Base-by-base conservation (phyloP, 257 asterid species). In the Gentiana straminea region DNA sequence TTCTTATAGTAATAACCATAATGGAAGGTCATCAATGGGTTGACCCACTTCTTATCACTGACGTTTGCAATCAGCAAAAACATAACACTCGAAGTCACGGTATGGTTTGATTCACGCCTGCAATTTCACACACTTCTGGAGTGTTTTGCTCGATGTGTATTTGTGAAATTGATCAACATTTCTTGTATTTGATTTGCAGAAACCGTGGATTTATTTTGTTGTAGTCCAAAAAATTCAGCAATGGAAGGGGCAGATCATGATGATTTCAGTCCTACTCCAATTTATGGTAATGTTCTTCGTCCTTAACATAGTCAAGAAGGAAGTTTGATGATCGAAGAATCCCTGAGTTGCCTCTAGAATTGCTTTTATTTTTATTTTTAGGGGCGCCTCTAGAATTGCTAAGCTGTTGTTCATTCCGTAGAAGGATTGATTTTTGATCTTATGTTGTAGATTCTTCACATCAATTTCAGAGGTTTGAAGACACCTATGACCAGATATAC, bases 1-100 rank as follows among this genome's bases (percentile, higher is more conserved):
- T 67, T 11, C 32, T 4, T 34, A 41, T 52, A 57, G 9, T 49
- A 7, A 12, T 60, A 51, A 39, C 12, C 64, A 71, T 79, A 60
- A 85, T 85, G 91, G 80, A 68, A 57, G 82, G 72, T 58, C 49
- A 66, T 73, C 76, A 73, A 52, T 77, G 84, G 88, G 70, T 71
- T 59, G 88, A 81, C 78, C 93, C 93, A 63, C 84, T 87, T 77
- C 88, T 78, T 65, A 66, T 82, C 64, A 82, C 96, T 13, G 94
- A 82, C 55, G 89, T 62, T 76, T 76, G 80, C 61, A 64, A 67
- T 52, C 86, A 73, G 52, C 74, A 66, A 59, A 65, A 63, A n/a
- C 57, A 37, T 34, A 60, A 52, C 55, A 54, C 67, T 57, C 70
- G 63, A 73, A 58, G 66, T 52, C 77, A 50, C 54, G 24, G 85